Conservation (phyloP, 139 green algal species). For the Micractinium conductrix region DNA sequence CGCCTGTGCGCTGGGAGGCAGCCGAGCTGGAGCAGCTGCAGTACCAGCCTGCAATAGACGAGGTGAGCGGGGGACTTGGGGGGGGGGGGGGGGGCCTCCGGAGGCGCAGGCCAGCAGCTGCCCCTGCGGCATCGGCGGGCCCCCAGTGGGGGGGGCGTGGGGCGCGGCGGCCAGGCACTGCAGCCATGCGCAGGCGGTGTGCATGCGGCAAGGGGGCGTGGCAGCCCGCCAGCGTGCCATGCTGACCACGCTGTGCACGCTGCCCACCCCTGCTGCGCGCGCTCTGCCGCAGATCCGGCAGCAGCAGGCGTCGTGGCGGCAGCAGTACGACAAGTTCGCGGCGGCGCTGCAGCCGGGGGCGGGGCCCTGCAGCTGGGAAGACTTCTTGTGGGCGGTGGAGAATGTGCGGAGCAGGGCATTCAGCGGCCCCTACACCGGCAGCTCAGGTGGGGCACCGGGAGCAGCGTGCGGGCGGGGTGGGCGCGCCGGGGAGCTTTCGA, state of each 20-base stretch:
- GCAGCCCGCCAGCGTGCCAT: too few species aligned
- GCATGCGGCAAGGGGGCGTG: too few species aligned
- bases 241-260: too few species aligned
- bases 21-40: constrained; percentile 68
- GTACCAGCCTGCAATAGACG: constrained; percentile 63
- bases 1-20: constrained; percentile 71
- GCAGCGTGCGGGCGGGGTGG: background rate
- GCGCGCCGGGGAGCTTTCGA: background rate
- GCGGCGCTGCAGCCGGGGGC: background rate
- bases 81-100: too few species aligned
- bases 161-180: too few species aligned
- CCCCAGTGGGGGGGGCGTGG: too few species aligned
- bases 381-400: constrained; percentile 77
- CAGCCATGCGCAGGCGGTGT: too few species aligned
- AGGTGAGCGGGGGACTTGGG: constrained; percentile 57
- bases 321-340: constrained; percentile 54
- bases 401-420: constrained; percentile 85
- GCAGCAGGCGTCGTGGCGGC: constrained; percentile 72
- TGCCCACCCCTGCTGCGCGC: too few species aligned
- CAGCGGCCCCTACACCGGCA: constrained; percentile 81
- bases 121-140: too few species aligned
- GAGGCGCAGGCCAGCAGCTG: too few species aligned
- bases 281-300: constrained; percentile 56
- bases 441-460: constrained; percentile 2
- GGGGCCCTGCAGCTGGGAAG: constrained; percentile 1